phyloP scores from a whole-genome alignment of 106 monocot species.

The Acanthochlamys bracteata region DNA sequence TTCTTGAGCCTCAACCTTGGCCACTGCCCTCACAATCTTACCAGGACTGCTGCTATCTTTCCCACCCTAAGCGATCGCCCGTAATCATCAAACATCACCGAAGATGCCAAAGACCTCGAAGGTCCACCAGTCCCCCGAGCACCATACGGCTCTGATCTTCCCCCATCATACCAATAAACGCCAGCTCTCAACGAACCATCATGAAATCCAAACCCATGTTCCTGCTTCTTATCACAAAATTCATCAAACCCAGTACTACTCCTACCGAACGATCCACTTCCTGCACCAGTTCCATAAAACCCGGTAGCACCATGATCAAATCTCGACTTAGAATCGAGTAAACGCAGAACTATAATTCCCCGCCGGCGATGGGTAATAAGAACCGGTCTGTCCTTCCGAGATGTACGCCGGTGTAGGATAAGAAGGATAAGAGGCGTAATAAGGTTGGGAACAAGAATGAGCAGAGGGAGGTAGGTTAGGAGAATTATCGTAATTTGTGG shows the following conservation, averaged over 20 bases:
- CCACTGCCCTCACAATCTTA: slow-evolving; percentile 67
- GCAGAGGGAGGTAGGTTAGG: slow-evolving; percentile 17
- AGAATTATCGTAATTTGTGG: slow-evolving; percentile 20
- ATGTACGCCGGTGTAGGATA: slow-evolving; percentile 19
- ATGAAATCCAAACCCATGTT: background rate
- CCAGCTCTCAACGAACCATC: slow-evolving; percentile 51
- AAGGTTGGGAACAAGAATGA: slow-evolving; percentile 9
- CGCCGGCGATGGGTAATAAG: slow-evolving; percentile 7
- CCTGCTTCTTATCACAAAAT: slow-evolving; percentile 15
- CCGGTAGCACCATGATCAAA: slow-evolving; percentile 15
- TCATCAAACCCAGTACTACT: slow-evolving; percentile 13
- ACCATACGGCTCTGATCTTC: slow-evolving; percentile 50
- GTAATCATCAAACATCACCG: slow-evolving; percentile 46
- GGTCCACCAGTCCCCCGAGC: slow-evolving; percentile 39
- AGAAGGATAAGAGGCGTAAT: slow-evolving; percentile 12
- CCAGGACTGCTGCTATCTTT: slow-evolving; percentile 21
- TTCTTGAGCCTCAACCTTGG: slow-evolving; percentile 51
- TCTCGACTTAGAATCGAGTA: slow-evolving; percentile 1
- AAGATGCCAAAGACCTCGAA: slow-evolving; percentile 14
- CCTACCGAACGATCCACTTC: background rate
- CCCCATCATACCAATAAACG: slow-evolving; percentile 69
- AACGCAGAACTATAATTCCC: slow-evolving; percentile 8
- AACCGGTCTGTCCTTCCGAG: slow-evolving; percentile 19
- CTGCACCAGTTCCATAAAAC: background rate
- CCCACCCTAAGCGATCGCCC: slow-evolving; percentile 41